Evolutionary conservation across 2,329 filamentous ascomycete genomes (phyloP).

Genomic region (Aspergillus sp.): DNA sequence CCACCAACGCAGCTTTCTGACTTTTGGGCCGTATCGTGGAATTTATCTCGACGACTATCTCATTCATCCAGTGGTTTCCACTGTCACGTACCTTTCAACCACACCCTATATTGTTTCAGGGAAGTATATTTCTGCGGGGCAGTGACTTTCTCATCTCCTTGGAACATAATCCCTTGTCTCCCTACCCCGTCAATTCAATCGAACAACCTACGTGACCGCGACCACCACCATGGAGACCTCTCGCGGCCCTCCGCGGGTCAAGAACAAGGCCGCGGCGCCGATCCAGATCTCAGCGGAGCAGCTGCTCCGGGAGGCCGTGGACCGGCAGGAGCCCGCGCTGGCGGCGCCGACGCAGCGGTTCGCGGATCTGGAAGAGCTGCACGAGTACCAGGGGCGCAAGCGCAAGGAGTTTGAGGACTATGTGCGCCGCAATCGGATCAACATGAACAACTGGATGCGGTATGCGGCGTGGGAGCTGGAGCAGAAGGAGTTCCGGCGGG

Average conservation of each 20-base stretch:
- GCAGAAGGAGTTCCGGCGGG: conserved; percentile 93
- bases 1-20: conserved; percentile 17
- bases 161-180: too few species aligned
- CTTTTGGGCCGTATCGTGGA: conserved; percentile 7
- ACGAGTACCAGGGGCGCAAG: conserved; percentile 95
- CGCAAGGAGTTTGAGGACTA: conserved; percentile 97
- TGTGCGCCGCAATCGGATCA: conserved; percentile 88
- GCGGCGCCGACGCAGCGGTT: conserved; percentile 93
- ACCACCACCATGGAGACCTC: conserved; percentile 73
- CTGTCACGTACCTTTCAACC: background rate
- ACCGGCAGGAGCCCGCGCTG: conserved; percentile 84
- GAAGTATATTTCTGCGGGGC: background rate
- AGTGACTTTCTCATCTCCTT: background rate
- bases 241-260: conserved; percentile 90
- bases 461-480: conserved; percentile 98
- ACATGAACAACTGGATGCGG: conserved; percentile 98
- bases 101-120: background rate
- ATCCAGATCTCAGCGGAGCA: conserved; percentile 95
- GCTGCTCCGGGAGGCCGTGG: conserved; percentile 92
- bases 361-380: conserved; percentile 92
- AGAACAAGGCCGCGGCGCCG: conserved; percentile 94
- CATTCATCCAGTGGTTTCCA: background rate
- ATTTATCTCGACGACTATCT: background rate
- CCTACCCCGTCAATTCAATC: too few species aligned
- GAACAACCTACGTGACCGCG: background rate